These are phyloP conservation scores for Botrytis hyacinthi DNA, from an alignment of 2,329 filamentous ascomycete species.

Conservation along the genomic window DNA sequence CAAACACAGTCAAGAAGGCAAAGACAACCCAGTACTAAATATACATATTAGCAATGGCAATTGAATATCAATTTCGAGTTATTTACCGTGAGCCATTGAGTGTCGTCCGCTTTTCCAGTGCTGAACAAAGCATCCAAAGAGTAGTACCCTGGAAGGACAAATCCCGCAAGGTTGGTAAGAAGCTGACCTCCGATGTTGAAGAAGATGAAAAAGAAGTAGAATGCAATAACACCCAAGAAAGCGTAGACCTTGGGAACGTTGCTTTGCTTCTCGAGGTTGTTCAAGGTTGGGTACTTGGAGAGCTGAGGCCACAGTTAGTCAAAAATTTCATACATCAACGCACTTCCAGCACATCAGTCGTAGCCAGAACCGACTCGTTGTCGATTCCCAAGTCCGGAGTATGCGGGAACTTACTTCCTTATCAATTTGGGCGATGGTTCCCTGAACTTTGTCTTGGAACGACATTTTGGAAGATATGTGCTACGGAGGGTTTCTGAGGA, in stretches of 20 bases:
- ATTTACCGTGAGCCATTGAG: constrained; percentile 73
- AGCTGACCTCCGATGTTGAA: constrained; percentile 90
- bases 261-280: constrained; percentile 83
- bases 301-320: constrained; percentile 51
- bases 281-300: constrained; percentile 78
- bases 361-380: background rate
- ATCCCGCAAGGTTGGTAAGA: constrained; percentile 82
- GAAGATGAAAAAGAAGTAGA: constrained; percentile 90
- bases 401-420: constrained; percentile 63
- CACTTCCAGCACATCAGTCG: background rate
- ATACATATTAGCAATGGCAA: constrained; percentile 21
- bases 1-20: constrained; percentile 76
- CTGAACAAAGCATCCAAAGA: constrained; percentile 77
- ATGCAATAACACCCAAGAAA: constrained; percentile 69
- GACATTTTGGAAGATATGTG: constrained; percentile 62
- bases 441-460: constrained; percentile 73
- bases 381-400: constrained; percentile 2
- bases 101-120: constrained; percentile 70
- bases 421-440: constrained; percentile 76
- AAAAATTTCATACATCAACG: background rate
- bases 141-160: constrained; percentile 81
- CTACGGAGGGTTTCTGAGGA: background rate
- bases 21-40: constrained; percentile 83
- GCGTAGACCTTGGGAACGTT: constrained; percentile 83
- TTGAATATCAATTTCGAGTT: constrained; percentile 1